A percentile compares a stretch with the other conserved stretches of the same genome.
Conservation (phyloP, 768 basidiomycete genomes). For the Coprinopsis strossmayeri region DNA sequence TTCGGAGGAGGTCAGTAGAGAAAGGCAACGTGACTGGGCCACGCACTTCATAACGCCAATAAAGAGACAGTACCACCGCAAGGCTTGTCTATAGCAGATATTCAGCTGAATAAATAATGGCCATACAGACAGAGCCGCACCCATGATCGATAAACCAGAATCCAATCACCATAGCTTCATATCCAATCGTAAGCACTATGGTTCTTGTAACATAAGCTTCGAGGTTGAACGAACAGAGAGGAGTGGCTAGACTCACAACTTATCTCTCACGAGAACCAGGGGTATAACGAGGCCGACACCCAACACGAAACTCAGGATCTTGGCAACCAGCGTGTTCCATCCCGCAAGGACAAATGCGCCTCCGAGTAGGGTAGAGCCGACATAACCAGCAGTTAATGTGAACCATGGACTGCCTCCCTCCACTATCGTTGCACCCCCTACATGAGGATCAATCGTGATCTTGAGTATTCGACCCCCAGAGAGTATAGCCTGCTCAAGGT, state of each 20-base stretch:
- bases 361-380: conserved; percentile 78
- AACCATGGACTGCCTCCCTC: conserved; percentile 69
- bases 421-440: conserved; percentile 71
- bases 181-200: conserved; percentile 72
- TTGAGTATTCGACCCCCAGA: conserved; percentile 74
- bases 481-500: conserved; percentile 52
- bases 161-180: conserved; percentile 82
- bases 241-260: conserved; percentile 55
- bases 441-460: conserved; percentile 79
- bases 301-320: conserved; percentile 87
- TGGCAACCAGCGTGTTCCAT: conserved; percentile 86
- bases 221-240: conserved; percentile 1
- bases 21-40: not conserved
- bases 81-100: conserved; percentile 48
- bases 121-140: conserved; percentile 35
- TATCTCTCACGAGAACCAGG: conserved; percentile 80
- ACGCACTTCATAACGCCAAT: conserved; percentile 81
- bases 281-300: conserved; percentile 85
- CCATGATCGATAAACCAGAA: conserved; percentile 96
- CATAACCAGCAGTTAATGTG: conserved; percentile 74
- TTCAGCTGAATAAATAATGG: conserved; percentile 1
- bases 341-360: conserved; percentile 79
- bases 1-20: conserved; percentile 20
- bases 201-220: conserved; percentile 46
- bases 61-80: conserved; percentile 81